Conservation (phyloP, 176 grass and related monocot species). For the Rhynchospora pubera region DNA sequence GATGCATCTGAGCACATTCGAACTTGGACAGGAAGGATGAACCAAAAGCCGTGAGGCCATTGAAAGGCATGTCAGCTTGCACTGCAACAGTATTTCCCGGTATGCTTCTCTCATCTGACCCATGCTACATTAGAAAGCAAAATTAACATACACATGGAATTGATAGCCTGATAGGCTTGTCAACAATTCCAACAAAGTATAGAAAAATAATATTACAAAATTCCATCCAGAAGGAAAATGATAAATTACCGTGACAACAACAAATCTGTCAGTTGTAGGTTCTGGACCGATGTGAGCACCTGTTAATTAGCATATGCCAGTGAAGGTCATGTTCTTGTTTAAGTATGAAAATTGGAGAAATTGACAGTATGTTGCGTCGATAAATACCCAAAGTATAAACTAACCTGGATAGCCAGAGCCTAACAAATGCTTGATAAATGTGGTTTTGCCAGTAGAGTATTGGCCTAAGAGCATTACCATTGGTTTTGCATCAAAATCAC, state of each 20-base stretch:
- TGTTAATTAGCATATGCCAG: conserved; percentile 16
- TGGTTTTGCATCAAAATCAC: conserved; percentile 92
- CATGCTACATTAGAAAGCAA: conserved; percentile 34
- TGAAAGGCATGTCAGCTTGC: conserved; percentile 86
- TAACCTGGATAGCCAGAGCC: conserved; percentile 80
- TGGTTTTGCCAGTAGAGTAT: conserved; percentile 95
- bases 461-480: conserved; percentile 98
- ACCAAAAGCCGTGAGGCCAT: conserved; percentile 62
- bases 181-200: neutral
- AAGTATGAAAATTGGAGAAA: neutral
- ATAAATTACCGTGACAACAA: conserved; percentile 64
- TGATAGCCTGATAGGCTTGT: neutral
- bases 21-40: conserved; percentile 81
- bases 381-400: neutral
- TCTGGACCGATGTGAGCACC: conserved; percentile 91
- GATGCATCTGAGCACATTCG: conserved; percentile 84
- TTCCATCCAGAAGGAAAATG: neutral
- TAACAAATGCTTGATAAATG: conserved; percentile 91
- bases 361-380: neutral
- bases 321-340: neutral
- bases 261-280: conserved; percentile 86
- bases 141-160: neutral
- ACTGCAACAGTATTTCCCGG: conserved; percentile 80
- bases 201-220: neutral
- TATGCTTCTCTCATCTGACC: conserved; percentile 77